These are phyloP conservation scores for Alternaria brassicicola DNA, from an alignment of 2,329 filamentous ascomycete genomes.

Conservation along the genomic window DNA sequence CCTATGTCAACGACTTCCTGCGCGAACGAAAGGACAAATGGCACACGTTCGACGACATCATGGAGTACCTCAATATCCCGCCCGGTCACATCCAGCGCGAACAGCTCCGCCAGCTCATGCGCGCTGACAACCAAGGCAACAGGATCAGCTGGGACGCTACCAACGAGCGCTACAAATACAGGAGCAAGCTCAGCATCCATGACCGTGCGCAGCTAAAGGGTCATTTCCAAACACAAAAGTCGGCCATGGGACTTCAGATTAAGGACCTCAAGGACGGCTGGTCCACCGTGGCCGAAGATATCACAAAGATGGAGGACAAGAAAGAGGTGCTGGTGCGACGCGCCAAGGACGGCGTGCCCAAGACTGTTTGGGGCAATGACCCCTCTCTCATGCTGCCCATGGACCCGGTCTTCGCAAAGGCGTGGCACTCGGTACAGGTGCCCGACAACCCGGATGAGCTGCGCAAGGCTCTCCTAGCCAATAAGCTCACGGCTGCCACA, in stretches of 20 bases:
- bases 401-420: constrained; percentile 79
- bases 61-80: constrained; percentile 78
- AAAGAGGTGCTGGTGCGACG: constrained; percentile 84
- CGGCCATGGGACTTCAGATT: constrained; percentile 79
- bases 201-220: constrained; percentile 77
- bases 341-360: constrained; percentile 86
- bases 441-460: constrained; percentile 75
- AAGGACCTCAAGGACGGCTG: constrained; percentile 96
- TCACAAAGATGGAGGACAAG: constrained; percentile 77
- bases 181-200: constrained; percentile 82
- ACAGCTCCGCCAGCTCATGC: constrained; percentile 70
- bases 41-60: constrained; percentile 75
- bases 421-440: constrained; percentile 82
- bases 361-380: constrained; percentile 85
- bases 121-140: constrained; percentile 61
- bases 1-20: constrained; percentile 74
- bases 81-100: constrained; percentile 62
- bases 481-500: constrained; percentile 83
- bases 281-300: constrained; percentile 79
- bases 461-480: constrained; percentile 75
- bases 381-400: constrained; percentile 75
- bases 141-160: constrained; percentile 64
- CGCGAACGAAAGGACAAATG: constrained; percentile 65
- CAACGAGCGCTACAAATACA: constrained; percentile 79
- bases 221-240: constrained; percentile 80